Base-by-base conservation (phyloP, 345 rosid genomes). In the Syzygium aromaticum region DNA sequence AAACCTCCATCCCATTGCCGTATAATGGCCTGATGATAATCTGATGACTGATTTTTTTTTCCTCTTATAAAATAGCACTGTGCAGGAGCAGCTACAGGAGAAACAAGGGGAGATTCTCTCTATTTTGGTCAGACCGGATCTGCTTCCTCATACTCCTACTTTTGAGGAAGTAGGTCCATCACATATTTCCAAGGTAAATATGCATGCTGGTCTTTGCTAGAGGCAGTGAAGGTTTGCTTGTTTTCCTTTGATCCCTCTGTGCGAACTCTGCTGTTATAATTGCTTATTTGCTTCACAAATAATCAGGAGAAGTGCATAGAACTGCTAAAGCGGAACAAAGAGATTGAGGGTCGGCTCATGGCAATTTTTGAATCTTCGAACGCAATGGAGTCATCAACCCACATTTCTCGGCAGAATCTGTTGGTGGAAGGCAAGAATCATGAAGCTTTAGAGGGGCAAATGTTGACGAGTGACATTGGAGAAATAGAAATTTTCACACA, bases 161-260 rank as follows among this genome's bases (percentile, higher is more conserved):
- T n/a, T 30, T 11, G 59, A 56, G 63, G 56, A 59, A 51, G 64
- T 51, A 59, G 84, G 86, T 46, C 85, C 88, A 43, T 85, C 83
- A 86, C 64, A 38, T 87, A 52, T 67, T 78, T 64, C 85, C 40
- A 63, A 87, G 91, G 91, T 90, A 51, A 88, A 61, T 86, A 38
- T 77, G 43, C 23, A 53, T 14, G 15, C 17, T 17, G 3, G 19
- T 17, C 56, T 53, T 53, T 53, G 17, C 56, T 53, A 17, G 19
- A 53, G 7, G 51, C n/a, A 54, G 27, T 52, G n/a, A 22, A 13
- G 16, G 63, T 25, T 59, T 78, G 7, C 40, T 57, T 40, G 49
- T 73, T 73, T 33, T 38, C 49, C 82, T 77, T 73, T 57, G 43
- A 73, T 67, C 57, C 67, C 53, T 59, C 82, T 85, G 51, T 9